Conservation (phyloP, 2,329 filamentous ascomycete genomes). For the Tolypocladium sp. region DNA sequence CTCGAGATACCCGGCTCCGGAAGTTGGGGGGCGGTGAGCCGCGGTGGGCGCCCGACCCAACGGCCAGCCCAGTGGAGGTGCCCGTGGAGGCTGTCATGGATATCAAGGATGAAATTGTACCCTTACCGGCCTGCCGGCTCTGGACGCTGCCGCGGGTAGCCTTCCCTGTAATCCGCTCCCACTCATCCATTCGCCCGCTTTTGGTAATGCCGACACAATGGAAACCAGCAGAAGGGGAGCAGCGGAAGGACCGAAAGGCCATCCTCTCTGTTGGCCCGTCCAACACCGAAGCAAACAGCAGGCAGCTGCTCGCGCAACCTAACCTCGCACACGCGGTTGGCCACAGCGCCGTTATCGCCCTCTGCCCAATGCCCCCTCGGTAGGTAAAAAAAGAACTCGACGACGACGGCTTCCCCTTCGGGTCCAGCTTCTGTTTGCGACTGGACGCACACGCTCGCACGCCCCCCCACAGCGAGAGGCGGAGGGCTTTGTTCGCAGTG, state of each 20-base stretch:
- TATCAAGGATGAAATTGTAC: background rate
- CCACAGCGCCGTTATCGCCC: background rate
- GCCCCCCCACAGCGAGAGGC: background rate
- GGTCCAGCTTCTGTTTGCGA: background rate
- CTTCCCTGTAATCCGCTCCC: background rate
- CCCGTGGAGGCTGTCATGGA: background rate
- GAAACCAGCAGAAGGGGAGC: background rate
- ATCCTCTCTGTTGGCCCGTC: background rate
- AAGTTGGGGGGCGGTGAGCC: conserved; percentile 1
- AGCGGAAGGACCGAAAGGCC: background rate
- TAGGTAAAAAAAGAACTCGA: background rate
- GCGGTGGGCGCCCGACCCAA: background rate
- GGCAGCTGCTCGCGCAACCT: background rate
- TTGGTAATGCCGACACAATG: background rate
- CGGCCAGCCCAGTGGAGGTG: background rate
- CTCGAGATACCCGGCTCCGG: background rate
- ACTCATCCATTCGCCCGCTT: background rate
- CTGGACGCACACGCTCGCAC: background rate
- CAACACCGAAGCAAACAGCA: background rate
- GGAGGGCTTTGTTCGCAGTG: background rate
- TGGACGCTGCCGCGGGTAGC: background rate
- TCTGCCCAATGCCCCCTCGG: background rate
- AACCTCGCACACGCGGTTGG: background rate
- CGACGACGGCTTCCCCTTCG: background rate
- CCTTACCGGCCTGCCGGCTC: background rate